Percentiles rank a stretch among this genome's conserved stretches.
Conservation (phyloP, 345 rosid genomes). For the Populus deltoides region DNA sequence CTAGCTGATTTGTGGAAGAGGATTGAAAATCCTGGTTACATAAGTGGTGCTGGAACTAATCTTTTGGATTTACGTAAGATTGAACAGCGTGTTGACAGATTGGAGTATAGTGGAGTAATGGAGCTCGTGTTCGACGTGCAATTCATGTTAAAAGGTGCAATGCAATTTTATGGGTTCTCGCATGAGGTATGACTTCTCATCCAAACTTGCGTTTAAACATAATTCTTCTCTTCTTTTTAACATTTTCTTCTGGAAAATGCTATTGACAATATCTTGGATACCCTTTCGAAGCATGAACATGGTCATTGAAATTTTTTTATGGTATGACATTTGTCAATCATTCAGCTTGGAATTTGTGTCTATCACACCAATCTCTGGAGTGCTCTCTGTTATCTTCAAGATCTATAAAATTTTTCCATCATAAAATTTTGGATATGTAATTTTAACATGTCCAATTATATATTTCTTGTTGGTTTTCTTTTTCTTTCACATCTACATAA, state of each 20-base stretch:
- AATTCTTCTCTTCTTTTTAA: not conserved
- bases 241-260: not conserved
- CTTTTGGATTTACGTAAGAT: constrained; percentile 82
- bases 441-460: not conserved
- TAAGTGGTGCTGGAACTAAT: constrained; percentile 62
- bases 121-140: constrained; percentile 92
- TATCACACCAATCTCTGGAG: not conserved
- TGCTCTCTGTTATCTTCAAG: not conserved
- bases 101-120: constrained; percentile 76
- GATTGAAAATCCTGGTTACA: constrained; percentile 60
- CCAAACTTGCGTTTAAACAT: not conserved
- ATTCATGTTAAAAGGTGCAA: constrained; percentile 77
- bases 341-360: not conserved
- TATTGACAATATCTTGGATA: not conserved
- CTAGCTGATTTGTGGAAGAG: constrained; percentile 85
- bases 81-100: constrained; percentile 77
- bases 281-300: not conserved
- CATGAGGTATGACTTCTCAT: constrained; percentile 66
- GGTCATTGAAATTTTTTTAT: not conserved
- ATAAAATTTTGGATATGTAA: not conserved
- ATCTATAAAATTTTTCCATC: not conserved
- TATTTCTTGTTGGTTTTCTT: not conserved
- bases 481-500: not conserved
- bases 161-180: constrained; percentile 79
- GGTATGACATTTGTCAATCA: not conserved